Evolutionary conservation across 2,329 filamentous ascomycete genomes (phyloP), one percentile per base, ranked within the genome.

Genomic region (Tolypocladium guangdongense): DNA sequence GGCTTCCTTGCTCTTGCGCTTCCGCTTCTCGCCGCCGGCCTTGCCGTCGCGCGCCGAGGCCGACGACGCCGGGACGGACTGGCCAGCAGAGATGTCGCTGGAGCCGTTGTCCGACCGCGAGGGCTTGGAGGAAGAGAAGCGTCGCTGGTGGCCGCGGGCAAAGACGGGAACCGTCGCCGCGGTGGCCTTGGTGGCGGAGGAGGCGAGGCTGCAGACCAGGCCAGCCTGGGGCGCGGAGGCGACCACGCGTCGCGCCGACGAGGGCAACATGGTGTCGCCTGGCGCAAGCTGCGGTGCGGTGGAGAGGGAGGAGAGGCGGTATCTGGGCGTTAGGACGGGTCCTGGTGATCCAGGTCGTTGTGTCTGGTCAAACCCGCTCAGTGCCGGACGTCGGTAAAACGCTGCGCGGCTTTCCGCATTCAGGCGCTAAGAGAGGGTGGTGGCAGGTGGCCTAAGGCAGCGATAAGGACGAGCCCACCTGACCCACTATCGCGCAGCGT

Each of bases 71-170:
- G 78, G 72, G 7, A 81, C 76, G 10, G 73, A 71, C 63, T 77
- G 71, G 43, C 71, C 72, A 49, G 76, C 69, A 8, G 78, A 64
- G n/a, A 77, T 68, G 24, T 75, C 74, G 60, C 73, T 78, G 32
- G 78, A 69, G 11, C 76, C 79, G 60, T 78, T 79, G 56, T 80
- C 78, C n/a, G 79, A 75, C 60, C 76, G 77, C 38, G 79, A 82
- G n/a, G 80, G 78, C 65, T 83, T 83, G 36, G 80, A 83, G 33
- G 80, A 83, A 12, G 80, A 83, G 62, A 74, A 81, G 59, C 80
- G 73, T 61, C 78, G 72, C 68, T 80, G 78, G 60, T 77, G 77
- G 56, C 67, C 61, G 52, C 70, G 66, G 57, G 66, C 62, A 60
- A 71, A 68, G 59, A 72, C 54, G 39, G 68, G 64, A 49, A 62